A percentile compares a stretch with the other conserved stretches of the same genome.
Evolutionary conservation across 2,329 filamentous ascomycete species (phyloP).

Genomic region (Pseudocercospora musae): DNA sequence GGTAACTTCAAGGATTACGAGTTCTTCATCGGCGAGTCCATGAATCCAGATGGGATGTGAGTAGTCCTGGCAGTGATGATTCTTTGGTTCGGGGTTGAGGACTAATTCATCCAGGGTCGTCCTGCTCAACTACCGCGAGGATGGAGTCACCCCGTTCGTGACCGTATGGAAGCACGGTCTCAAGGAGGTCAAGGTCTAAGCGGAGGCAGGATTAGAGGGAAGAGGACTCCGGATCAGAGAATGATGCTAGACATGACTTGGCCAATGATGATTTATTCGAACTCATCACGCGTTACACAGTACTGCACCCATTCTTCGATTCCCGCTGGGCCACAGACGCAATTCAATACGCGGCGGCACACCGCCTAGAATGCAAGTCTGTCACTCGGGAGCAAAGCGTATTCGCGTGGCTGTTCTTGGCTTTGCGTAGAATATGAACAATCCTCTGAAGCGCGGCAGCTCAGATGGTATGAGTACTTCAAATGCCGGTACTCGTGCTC

Average conservation of each 20-base stretch:
- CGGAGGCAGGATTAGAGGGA: not conserved
- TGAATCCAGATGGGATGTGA: constrained; percentile 92
- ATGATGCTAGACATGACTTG: not conserved
- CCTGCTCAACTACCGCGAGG: constrained; percentile 96
- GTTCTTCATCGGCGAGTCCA: constrained; percentile 86
- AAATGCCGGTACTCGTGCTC: too few relatives aligned
- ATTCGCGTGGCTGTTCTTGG: not conserved
- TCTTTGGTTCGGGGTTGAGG: not conserved
- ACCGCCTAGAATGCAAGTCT: not conserved
- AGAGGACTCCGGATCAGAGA: not conserved
- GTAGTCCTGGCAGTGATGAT: constrained; percentile 37
- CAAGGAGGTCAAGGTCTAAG: constrained; percentile 83
- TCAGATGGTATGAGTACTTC: too few relatives aligned
- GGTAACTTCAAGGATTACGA: constrained; percentile 94
- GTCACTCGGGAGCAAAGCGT: not conserved
- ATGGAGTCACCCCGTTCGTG: constrained; percentile 85
- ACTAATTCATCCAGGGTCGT: constrained; percentile 60
- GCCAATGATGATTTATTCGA: not conserved
- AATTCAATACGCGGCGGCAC: not conserved
- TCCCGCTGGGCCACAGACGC: not conserved
- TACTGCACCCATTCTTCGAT: not conserved
- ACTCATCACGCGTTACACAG: not conserved
- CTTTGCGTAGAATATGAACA: too few relatives aligned
- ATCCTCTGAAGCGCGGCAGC: too few relatives aligned
- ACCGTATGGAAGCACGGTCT: constrained; percentile 95